Evolutionary conservation across 257 asterid species (phyloP), one percentile per base, ranked within the genome.

Genomic region (Rehmannia glutinosa): DNA sequence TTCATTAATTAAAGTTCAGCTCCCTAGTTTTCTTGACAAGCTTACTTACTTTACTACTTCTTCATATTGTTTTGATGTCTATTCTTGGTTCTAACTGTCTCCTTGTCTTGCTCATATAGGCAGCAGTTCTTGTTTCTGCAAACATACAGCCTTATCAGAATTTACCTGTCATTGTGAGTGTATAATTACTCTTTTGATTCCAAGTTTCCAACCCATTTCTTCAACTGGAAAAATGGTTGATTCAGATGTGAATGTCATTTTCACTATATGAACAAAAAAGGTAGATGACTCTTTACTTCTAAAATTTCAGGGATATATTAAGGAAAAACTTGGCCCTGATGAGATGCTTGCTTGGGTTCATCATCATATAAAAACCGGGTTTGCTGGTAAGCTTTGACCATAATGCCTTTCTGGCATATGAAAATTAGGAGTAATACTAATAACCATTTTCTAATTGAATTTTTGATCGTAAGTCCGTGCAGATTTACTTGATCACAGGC

Each of bases 291-390:
- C 49, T 21, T 30, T 42, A 5, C 36, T 55, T 38, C 23, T 24
- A 25, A 13, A 35, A 23, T 35, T 35, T 54, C 70, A 84, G 90
- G 80, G 75, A 61, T 82, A 73, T 19, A 81, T 92, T 30, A 64
- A 77, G 36, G 96, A 87, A 64, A 92, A 86, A 76, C 72, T 89
- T 73, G 95, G 95, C 56, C 84, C 92, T 13, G 83, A 84, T 49
- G 91, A 84, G 83, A 75, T 74, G 78, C 65, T 77, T 65, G 75
- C 88, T 69, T 89, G 95, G 97, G 87, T 70, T 82, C 77, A 45
- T 33, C 63, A 27, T 58, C 93, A 79, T 75, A 76, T 87, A 61
- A 43, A 42, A 62, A 82, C 65, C 21, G 98, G 97, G 63, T 92
- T 92, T 66, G 53, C 76, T 54, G 97, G 98, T 92, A 83, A 66